Conservation (phyloP, 129 eudicot species). For the Glebionis coronaria region DNA sequence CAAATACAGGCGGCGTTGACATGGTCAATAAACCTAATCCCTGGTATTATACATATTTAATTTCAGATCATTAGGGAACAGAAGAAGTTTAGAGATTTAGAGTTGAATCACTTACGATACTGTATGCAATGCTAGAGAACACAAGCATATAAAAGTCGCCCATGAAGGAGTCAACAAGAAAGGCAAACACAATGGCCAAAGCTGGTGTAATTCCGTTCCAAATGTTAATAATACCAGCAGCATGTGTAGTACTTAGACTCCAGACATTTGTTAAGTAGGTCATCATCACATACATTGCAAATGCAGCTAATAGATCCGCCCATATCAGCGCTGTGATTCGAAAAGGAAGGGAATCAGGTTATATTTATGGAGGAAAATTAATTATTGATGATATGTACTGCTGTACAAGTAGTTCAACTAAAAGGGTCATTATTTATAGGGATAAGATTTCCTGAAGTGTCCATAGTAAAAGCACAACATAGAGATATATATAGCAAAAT, state of each 20-base stretch:
- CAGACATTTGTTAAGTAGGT: conserved; percentile 52
- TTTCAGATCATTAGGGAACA: background rate
- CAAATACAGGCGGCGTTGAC: conserved; percentile 57
- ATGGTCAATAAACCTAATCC: conserved; percentile 58
- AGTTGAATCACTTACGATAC: conserved; percentile 31
- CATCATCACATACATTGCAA: conserved; percentile 43
- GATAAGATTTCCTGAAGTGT: no score
- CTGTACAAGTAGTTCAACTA: no score
- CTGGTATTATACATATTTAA: conserved; percentile 20
- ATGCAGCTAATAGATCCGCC: conserved; percentile 42
- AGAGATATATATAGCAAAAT: no score
- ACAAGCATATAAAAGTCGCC: conserved; percentile 43
- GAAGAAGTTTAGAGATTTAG: background rate
- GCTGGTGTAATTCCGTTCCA: conserved; percentile 30
- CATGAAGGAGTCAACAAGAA: conserved; percentile 31
- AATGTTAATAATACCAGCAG: conserved; percentile 56
- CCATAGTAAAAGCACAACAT: no score
- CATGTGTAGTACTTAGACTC: conserved; percentile 46
- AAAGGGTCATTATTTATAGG: no score
- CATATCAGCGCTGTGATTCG: conserved; percentile 32
- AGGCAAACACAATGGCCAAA: conserved; percentile 27
- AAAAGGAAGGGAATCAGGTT: background rate
- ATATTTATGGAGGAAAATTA: background rate
- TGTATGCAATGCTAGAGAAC: conserved; percentile 36
- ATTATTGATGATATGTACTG: background rate